Evolutionary conservation across 2,329 filamentous ascomycete species (phyloP).

Genomic region (Alternaria tenuissima): DNA sequence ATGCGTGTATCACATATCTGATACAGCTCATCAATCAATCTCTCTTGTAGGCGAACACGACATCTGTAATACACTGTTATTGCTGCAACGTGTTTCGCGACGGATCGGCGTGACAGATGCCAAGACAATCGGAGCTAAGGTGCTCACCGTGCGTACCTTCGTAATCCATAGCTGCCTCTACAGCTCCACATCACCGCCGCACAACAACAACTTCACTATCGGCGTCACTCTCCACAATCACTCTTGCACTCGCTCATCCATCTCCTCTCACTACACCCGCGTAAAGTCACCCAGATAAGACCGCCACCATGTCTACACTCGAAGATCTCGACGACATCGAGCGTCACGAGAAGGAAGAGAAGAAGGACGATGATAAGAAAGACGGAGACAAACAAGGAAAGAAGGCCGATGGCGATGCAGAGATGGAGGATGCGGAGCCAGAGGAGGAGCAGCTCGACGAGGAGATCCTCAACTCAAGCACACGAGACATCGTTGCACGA

Average conservation of each 20-base stretch:
- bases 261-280: background rate
- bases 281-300: constrained; percentile 19
- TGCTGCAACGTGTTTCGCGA: background rate
- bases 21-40: accelerated
- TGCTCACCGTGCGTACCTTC: constrained; percentile 34
- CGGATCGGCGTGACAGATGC: constrained; percentile 13
- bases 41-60: accelerated
- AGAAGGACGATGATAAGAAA: constrained; percentile 63
- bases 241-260: constrained; percentile 1
- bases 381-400: constrained; percentile 64
- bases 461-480: constrained; percentile 91
- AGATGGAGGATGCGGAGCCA: constrained; percentile 84
- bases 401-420: constrained; percentile 76
- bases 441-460: constrained; percentile 82
- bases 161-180: constrained; percentile 49
- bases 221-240: constrained; percentile 10
- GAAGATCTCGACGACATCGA: constrained; percentile 92
- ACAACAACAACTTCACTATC: constrained; percentile 15
- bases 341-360: constrained; percentile 77
- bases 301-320: constrained; percentile 78
- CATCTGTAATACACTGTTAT: background rate
- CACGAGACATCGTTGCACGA: constrained; percentile 91
- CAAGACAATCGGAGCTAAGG: constrained; percentile 19
- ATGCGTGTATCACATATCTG: accelerated
- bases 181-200: constrained; percentile 34